Percentiles rank a stretch among this genome's conserved stretches.
Evolutionary conservation across 345 rosid genomes (phyloP).

Genomic region (Acer yangbiense): DNA sequence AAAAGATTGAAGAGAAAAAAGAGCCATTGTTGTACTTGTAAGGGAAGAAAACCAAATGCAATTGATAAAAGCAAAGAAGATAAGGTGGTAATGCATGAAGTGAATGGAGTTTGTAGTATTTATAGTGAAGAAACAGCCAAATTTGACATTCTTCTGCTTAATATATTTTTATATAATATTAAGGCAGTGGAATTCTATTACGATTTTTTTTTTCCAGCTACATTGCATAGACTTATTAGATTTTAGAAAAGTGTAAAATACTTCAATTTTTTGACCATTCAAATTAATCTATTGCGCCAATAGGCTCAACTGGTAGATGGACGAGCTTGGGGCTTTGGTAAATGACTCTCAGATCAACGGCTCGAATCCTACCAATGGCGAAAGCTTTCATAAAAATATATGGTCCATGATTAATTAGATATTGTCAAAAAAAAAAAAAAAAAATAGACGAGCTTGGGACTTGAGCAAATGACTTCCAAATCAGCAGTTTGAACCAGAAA

Average conservation of each 20-base stretch:
- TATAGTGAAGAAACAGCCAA: constrained; percentile 36
- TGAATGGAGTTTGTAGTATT: constrained; percentile 33
- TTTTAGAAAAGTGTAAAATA: constrained; percentile 4
- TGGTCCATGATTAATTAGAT: no score
- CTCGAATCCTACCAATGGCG: no score
- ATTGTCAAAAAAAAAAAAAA: no score
- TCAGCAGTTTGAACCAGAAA: no score
- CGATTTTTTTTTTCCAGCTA: constrained; percentile 19
- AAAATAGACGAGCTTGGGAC: no score
- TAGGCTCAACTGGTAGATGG: no score
- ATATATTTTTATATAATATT: neutral
- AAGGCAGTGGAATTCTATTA: constrained; percentile 19
- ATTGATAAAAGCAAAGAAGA: constrained; percentile 18
- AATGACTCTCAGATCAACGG: no score
- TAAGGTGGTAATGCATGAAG: constrained; percentile 22
- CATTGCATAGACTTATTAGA: constrained; percentile 20
- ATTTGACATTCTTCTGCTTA: constrained; percentile 36
- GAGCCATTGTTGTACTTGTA: constrained; percentile 35
- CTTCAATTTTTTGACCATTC: constrained; percentile 12
- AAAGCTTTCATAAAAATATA: no score
- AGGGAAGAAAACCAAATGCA: constrained; percentile 6
- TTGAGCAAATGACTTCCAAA: no score
- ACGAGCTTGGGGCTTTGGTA: no score
- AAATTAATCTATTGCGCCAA: neutral
- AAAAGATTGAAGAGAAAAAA: constrained; percentile 28